Percentiles rank a stretch among this genome's conserved stretches.
Conservation (phyloP, 2,329 filamentous ascomycete genomes). For the Endothia cerciana region DNA sequence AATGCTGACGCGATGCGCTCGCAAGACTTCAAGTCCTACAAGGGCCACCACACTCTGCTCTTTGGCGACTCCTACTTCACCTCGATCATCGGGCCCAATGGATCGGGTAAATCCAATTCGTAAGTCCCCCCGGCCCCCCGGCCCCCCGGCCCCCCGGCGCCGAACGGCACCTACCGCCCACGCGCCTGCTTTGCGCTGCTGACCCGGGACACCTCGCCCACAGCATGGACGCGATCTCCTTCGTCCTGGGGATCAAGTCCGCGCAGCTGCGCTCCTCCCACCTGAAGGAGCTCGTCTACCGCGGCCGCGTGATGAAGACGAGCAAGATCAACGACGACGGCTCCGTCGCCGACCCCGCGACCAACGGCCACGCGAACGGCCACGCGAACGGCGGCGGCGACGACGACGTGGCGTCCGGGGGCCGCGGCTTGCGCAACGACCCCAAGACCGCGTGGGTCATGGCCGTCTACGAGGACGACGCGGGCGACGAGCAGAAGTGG, state of each 20-base stretch:
- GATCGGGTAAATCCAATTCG: slow-evolving; percentile 99
- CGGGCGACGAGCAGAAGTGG: slow-evolving; percentile 93
- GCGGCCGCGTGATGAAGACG: slow-evolving; percentile 88
- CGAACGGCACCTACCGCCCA: slow-evolving; percentile 13
- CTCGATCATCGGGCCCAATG: slow-evolving; percentile 99
- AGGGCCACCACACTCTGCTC: slow-evolving; percentile 89
- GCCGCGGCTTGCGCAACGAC: slow-evolving; percentile 73
- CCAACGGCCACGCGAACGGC: slow-evolving; percentile 66
- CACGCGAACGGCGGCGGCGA: slow-evolving; percentile 64
- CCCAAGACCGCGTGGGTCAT: slow-evolving; percentile 98
- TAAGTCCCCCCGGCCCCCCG: slow-evolving; percentile 50
- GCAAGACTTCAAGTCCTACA: slow-evolving; percentile 99
- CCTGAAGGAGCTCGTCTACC: slow-evolving; percentile 92
- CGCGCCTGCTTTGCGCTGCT: slow-evolving; percentile 28
- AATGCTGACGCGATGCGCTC: slow-evolving; percentile 25
- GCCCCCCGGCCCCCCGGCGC: slow-evolving; percentile 15
- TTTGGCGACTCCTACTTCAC: slow-evolving; percentile 99
- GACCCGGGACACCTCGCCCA: slow-evolving; percentile 26
- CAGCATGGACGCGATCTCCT: slow-evolving; percentile 99
- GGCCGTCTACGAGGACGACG: slow-evolving; percentile 98
- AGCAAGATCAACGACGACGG: slow-evolving; percentile 92
- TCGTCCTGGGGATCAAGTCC: slow-evolving; percentile 97
- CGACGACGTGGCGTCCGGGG: slow-evolving; percentile 49
- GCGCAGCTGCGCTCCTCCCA: slow-evolving; percentile 95
- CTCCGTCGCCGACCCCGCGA: slow-evolving; percentile 64